Evolutionary conservation across 73 alveolate genomes (phyloP).

Genomic region (Stentor coeruleus): DNA sequence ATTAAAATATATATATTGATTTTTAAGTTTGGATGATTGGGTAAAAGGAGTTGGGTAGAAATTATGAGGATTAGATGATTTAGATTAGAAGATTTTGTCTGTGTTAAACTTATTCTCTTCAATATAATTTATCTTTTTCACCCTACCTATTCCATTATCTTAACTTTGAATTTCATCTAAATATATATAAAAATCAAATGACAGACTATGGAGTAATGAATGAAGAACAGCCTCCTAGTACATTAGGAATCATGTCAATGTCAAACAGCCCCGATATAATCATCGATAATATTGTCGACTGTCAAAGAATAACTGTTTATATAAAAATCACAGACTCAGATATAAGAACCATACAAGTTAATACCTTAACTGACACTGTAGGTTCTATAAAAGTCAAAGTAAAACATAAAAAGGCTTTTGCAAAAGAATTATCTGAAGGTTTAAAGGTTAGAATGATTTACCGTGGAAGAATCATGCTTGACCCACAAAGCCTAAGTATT

Average conservation of each 20-base stretch:
- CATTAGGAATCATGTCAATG: not conserved
- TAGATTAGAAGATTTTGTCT: too few species aligned
- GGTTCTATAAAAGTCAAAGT: not conserved
- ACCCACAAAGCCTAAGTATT: not conserved
- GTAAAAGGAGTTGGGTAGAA: too few species aligned
- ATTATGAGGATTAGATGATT: too few species aligned
- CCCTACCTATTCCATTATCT: too few species aligned
- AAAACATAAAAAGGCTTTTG: not conserved
- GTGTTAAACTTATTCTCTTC: too few species aligned
- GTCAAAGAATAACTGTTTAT: not conserved
- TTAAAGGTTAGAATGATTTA: not conserved
- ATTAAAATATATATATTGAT: too few species aligned
- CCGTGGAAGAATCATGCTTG: slow-evolving; percentile 9
- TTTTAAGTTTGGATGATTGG: too few species aligned
- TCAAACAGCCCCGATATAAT: too few species aligned
- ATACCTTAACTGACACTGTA: not conserved
- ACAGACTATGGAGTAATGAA: not conserved
- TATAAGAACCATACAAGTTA: not conserved
- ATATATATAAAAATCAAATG: not conserved
- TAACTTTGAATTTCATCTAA: too few species aligned
- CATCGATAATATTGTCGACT: not conserved
- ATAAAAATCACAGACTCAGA: slow-evolving; percentile 20
- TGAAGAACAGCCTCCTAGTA: slow-evolving; percentile 7
- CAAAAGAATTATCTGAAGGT: not conserved
- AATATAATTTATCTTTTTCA: too few species aligned